Evolutionary conservation across 192 early-diverging fungal genomes (phyloP), one percentile per base, ranked within the genome.

Genomic region (Backusella tuberculispora): DNA sequence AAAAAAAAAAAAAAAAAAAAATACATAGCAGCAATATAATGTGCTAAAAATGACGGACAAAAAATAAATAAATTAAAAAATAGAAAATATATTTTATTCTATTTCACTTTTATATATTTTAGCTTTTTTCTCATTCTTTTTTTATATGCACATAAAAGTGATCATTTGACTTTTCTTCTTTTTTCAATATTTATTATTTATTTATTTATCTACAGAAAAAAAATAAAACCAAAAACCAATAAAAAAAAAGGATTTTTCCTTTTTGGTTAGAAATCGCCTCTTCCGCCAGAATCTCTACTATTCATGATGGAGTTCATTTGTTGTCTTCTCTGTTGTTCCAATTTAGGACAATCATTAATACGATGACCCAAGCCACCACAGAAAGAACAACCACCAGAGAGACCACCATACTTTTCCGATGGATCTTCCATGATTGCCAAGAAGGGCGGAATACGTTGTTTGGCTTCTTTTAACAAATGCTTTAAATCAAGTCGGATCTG

Each of bases 341-440:
- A 76, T 77, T 95, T 95, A 13, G 93, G 93, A 82, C 96, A 98
- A 69, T 94, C 89, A 13, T 89, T 85, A 53, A 98, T 94, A 78
- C 95, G 88, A 84, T 98, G 96, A 37, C 96, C 96, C 37, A 99
- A 79, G 63, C 98, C 97, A 83, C 95, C 94, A 86, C 98, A 99
- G 85, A 92, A 96, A 6, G 92, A 90, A 76, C 97, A 99, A 60
- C 97, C 95, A 66, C 88, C 91, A 37, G 86, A 86, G 19, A 95
- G 83, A 17, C 44, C 68, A n/a, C 90, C 85, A 72, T 93, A 95
- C 78, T 93, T 90, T 72, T 96, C 95, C 1, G 87, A 93, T 3
- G 96, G 96, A 83, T 99, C 97, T 65, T 93, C 92, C 53, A 99
- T 76, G 0, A 89, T 90, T 63, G 91, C 87, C 64, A 99, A 74